phyloP scores from a whole-genome alignment of 495 filamentous ascomycete species.

The Pseudomonodictys pantanalensis region DNA sequence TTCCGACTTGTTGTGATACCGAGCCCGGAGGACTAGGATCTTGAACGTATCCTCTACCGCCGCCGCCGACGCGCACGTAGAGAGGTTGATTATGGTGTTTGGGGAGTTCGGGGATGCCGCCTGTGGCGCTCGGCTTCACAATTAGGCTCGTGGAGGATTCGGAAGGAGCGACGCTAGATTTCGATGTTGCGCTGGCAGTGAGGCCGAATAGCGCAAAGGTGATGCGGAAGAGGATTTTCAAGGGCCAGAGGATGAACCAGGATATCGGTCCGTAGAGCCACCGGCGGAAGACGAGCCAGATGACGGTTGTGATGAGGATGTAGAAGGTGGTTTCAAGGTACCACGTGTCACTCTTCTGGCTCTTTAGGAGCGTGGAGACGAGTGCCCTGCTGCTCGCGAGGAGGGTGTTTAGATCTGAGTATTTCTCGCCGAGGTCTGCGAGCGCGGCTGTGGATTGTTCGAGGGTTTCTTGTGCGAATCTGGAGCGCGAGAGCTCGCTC shows the following conservation, averaged over 20 bases:
- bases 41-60: conserved; percentile 42
- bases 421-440: conserved; percentile 71
- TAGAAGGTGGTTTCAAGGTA: conserved; percentile 88
- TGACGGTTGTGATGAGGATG: conserved; percentile 69
- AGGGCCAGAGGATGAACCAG: conserved; percentile 80
- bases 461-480: conserved; percentile 86
- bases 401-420: conserved; percentile 72
- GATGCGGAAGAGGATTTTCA: conserved; percentile 49
- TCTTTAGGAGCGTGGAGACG: conserved; percentile 72
- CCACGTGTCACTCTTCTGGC: conserved; percentile 94
- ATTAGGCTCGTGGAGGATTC: conserved; percentile 32
- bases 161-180: conserved; percentile 25
- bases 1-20: conserved; percentile 53
- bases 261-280: conserved; percentile 85
- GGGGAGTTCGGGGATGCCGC: conserved; percentile 36
- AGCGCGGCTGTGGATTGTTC: conserved; percentile 77
- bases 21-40: conserved; percentile 43
- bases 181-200: conserved; percentile 1
- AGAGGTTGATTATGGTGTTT: conserved; percentile 27
- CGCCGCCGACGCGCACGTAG: conserved; percentile 41
- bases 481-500: conserved; percentile 73
- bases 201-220: conserved; percentile 7
- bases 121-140: conserved; percentile 44
- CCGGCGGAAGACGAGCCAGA: conserved; percentile 81
- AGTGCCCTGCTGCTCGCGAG: conserved; percentile 70